Evolutionary conservation across 2,329 filamentous ascomycete species (phyloP), one percentile per base, ranked within the genome.

Genomic region (Fusarium phyllophilum): DNA sequence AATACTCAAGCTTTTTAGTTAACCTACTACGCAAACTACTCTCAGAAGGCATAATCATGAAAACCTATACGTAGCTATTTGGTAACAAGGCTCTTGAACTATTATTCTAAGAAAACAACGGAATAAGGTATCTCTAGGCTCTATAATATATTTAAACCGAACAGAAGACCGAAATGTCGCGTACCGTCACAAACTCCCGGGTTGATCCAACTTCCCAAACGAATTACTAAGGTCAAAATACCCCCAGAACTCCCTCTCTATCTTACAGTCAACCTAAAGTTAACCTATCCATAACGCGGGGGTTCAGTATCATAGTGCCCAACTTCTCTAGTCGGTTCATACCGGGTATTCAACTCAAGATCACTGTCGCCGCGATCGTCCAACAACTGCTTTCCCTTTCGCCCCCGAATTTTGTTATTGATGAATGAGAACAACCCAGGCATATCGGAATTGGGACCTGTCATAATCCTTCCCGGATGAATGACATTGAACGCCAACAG

Each of bases 401-500:
- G 14, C 1, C 41, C 57, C 0, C 57, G 20, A 4, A 77, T 9
- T 14, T 58, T 75, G 0, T 46, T 57, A 38, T 74, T 75, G 10
- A 78, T 55, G 0, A 65, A 26, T 0, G 66, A 61, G 3, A 77
- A 63, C 1, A 78, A 4, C 0, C 76, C 69, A 1, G 77, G 77
- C 75, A 78, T 78, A 0, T 77, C 70, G 0, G 75, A 70, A 1
- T 67, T 49, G 1, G 74, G 69, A 0, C 77, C 75, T 0, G 62
- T 68, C 70, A 78, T 76, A 4, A 71, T 42, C 0, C 80, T 77
- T 24, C 84, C 84, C 0, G 85, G 84, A 45, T 86, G 82, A 17
- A 81, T 74, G 4, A 81, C n/a, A 63, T 86, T 87, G 72, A 85
- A 84, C 0, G 85, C 60, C 3, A 78, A 68, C 0, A 84, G 79